These are phyloP conservation scores for Xylaria sp. DNA, from an alignment of 2,329 filamentous ascomycete species.

Conservation along the genomic window DNA sequence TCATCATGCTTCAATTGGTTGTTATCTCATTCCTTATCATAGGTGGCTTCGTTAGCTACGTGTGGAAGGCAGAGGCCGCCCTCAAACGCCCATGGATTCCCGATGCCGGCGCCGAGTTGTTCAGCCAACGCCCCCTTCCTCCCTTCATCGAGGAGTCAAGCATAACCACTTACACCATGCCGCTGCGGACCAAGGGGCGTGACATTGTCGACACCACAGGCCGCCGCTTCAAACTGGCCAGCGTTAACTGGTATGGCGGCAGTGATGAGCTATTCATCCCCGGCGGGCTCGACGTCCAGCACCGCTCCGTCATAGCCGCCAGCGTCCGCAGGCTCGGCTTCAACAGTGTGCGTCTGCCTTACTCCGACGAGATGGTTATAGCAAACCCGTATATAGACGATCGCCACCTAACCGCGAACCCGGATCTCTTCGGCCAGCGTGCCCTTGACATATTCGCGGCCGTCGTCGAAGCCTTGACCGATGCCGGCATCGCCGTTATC, in stretches of 20 bases:
- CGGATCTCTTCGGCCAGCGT: conserved; percentile 65
- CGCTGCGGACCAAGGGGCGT: conserved; percentile 68
- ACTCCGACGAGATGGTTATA: conserved; percentile 75
- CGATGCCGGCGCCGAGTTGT: conserved; percentile 58
- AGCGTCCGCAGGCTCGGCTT: conserved; percentile 72
- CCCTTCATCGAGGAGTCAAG: conserved; percentile 56
- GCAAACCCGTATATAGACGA: conserved; percentile 66
- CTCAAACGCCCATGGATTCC: conserved; percentile 61
- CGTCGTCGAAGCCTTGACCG: conserved; percentile 68
- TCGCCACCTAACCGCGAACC: conserved; percentile 66
- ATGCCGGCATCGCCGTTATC: conserved; percentile 71
- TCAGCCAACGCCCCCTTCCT: conserved; percentile 61
- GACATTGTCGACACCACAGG: conserved; percentile 68
- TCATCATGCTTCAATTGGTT: conserved; percentile 51
- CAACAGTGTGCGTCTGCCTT: conserved; percentile 76
- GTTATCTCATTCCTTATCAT: conserved; percentile 52
- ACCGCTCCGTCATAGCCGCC: conserved; percentile 69
- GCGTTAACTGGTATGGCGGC: conserved; percentile 77
- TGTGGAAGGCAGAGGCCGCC: conserved; percentile 59
- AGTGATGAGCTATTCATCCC: conserved; percentile 74
- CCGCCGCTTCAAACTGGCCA: conserved; percentile 69
- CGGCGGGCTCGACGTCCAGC: conserved; percentile 71
- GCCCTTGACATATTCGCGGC: conserved; percentile 72
- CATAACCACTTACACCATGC: conserved; percentile 63
- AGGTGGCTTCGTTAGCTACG: conserved; percentile 55